phyloP scores from a whole-genome alignment of 2,329 filamentous ascomycete species.

The Domatiomyces globalis region DNA sequence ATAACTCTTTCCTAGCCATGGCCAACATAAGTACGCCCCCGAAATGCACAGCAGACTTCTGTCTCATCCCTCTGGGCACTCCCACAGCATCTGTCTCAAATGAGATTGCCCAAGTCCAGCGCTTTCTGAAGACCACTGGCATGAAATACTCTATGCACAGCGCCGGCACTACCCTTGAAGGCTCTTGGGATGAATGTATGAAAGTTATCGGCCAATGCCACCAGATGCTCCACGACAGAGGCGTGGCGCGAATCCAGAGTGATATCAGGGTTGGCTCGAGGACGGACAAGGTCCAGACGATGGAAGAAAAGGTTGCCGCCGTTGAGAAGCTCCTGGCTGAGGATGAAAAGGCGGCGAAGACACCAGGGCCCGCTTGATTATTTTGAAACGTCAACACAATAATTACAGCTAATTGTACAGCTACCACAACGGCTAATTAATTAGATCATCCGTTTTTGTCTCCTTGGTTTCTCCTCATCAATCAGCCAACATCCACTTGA shows the following conservation, averaged over 20 bases:
- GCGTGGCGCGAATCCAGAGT: conserved; percentile 71
- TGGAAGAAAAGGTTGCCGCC: conserved; percentile 60
- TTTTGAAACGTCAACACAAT: not conserved
- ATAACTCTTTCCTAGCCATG: not conserved
- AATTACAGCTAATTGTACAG: not conserved
- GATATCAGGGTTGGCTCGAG: conserved; percentile 76
- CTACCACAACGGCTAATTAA: not conserved
- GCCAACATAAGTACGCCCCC: conserved; percentile 43
- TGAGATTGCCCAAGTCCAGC: conserved; percentile 80
- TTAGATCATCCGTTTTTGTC: not conserved
- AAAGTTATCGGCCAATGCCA: conserved; percentile 74
- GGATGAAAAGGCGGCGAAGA: conserved; percentile 5
- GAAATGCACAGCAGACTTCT: conserved; percentile 77
- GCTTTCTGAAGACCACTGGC: conserved; percentile 65
- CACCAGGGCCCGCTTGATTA: not conserved
- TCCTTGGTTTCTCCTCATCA: not conserved
- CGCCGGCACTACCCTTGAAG: conserved; percentile 86
- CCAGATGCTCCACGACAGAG: conserved; percentile 57
- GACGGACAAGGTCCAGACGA: conserved; percentile 73
- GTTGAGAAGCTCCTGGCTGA: conserved; percentile 39
- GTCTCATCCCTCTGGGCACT: conserved; percentile 79
- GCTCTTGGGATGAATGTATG: conserved; percentile 81
- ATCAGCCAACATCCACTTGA: not conserved
- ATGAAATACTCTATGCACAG: conserved; percentile 82
- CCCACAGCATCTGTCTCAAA: conserved; percentile 59